Conservation (phyloP, 495 filamentous ascomycete species). For the Achaetomiella virescens region DNA sequence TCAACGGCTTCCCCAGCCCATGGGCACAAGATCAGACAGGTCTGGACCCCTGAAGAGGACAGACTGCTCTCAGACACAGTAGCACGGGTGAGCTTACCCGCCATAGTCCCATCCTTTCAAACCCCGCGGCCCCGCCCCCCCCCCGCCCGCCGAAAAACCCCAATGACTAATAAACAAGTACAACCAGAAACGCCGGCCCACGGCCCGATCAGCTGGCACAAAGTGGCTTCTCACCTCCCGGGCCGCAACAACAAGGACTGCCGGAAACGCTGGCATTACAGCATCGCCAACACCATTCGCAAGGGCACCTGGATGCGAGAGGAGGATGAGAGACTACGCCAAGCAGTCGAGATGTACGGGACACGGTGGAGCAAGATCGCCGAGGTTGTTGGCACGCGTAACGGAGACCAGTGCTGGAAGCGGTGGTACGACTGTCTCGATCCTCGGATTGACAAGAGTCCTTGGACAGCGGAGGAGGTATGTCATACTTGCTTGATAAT, state of each 20-base stretch:
- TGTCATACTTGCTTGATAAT: background rate
- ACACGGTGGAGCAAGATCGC: conserved; percentile 32
- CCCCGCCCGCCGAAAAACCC: background rate
- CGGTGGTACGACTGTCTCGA: conserved; percentile 31
- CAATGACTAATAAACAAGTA: background rate
- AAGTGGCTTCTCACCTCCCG: conserved; percentile 33
- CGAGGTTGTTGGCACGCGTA: conserved; percentile 24
- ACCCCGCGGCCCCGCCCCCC: no score
- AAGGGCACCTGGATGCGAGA: conserved; percentile 38
- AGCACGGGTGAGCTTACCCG: conserved; percentile 10
- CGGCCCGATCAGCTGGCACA: conserved; percentile 37
- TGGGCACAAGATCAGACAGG: conserved; percentile 17
- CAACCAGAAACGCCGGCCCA: conserved; percentile 19
- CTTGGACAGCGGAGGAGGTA: conserved; percentile 30
- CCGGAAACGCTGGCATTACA: conserved; percentile 38
- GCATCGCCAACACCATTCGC: conserved; percentile 32
- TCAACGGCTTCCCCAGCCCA: background rate
- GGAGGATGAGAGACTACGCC: conserved; percentile 33
- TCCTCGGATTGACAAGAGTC: conserved; percentile 29
- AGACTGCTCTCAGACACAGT: conserved; percentile 20
- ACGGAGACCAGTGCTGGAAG: conserved; percentile 34
- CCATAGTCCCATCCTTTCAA: no score
- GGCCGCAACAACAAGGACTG: conserved; percentile 40
- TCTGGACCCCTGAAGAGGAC: conserved; percentile 29
- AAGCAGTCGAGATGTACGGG: conserved; percentile 32